These are phyloP conservation scores for Musa beccarii DNA, from an alignment of 176 grass and related monocot species.

Conservation along the genomic window DNA sequence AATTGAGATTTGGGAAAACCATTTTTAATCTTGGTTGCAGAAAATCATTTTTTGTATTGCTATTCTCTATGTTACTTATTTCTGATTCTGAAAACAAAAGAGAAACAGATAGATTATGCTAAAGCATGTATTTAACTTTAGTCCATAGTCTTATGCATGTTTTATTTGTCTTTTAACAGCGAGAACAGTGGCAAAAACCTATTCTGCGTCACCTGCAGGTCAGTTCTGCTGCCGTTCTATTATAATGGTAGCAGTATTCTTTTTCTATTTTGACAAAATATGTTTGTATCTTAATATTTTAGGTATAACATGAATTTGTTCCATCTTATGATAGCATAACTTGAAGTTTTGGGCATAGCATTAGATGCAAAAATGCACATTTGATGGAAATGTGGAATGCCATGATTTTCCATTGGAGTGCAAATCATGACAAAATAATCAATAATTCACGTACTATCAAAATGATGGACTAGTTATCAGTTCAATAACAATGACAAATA, in stretches of 20 bases:
- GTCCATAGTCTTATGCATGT: not conserved
- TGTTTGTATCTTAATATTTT: no score
- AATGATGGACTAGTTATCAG: no score
- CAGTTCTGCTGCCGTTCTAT: slow-evolving; percentile 17
- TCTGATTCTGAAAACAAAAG: not conserved
- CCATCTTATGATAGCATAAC: no score
- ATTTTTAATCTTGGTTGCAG: not conserved
- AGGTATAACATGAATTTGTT: no score
- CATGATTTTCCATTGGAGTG: not conserved
- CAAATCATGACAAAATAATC: not conserved
- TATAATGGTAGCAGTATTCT: not conserved
- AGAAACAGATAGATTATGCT: not conserved
- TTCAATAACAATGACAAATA: no score
- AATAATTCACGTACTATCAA: not conserved
- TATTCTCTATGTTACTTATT: not conserved
- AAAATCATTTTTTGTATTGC: not conserved
- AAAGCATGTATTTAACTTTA: not conserved
- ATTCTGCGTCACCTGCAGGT: slow-evolving; percentile 95
- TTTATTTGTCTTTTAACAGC: slow-evolving; percentile 30
- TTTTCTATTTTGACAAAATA: not conserved
- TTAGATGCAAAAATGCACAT: not conserved
- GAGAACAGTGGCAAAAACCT: slow-evolving; percentile 94
- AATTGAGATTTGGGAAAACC: no score
- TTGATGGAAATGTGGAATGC: not conserved
- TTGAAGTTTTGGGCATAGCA: no score